Evolutionary conservation across 306 rosid genomes (phyloP).

Genomic region (Lathyrus tuberosus): DNA sequence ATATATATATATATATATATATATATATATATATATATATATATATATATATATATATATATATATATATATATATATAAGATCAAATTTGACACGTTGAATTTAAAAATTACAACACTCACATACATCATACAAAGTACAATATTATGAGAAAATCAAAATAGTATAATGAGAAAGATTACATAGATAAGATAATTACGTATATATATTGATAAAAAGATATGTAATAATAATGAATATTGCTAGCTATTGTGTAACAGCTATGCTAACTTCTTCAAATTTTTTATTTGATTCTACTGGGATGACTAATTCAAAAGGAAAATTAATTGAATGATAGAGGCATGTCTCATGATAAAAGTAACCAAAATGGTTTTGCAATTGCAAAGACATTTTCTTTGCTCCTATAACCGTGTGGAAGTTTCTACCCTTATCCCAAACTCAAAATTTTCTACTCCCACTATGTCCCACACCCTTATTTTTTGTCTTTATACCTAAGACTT

Average conservation of each 20-base stretch:
- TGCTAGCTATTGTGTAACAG: neutral
- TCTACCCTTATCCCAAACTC: constrained; percentile 16
- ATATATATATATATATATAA: too few relatives aligned
- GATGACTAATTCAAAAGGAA: constrained; percentile 62
- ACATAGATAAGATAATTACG: neutral
- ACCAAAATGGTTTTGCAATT: neutral
- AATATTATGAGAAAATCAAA: neutral
- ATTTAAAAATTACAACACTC: too few relatives aligned
- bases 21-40: too few relatives aligned
- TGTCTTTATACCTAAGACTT: neutral
- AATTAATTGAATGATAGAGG: neutral
- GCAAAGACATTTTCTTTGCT: constrained; percentile 37
- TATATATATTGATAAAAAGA: too few relatives aligned
- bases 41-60: too few relatives aligned
- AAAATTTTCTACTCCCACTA: constrained; percentile 44
- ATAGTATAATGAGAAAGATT: neutral
- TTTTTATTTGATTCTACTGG: neutral
- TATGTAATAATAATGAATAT: constrained; percentile 17
- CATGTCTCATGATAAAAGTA: neutral
- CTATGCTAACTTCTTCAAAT: neutral
- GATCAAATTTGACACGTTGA: too few relatives aligned
- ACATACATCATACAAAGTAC: too few relatives aligned
- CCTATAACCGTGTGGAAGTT: constrained; percentile 63
- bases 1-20: too few relatives aligned
- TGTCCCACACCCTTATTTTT: constrained; percentile 2